These are phyloP conservation scores for Drechslerella coelobrocha DNA, from an alignment of 2,329 filamentous ascomycete species.

Conservation along the genomic window DNA sequence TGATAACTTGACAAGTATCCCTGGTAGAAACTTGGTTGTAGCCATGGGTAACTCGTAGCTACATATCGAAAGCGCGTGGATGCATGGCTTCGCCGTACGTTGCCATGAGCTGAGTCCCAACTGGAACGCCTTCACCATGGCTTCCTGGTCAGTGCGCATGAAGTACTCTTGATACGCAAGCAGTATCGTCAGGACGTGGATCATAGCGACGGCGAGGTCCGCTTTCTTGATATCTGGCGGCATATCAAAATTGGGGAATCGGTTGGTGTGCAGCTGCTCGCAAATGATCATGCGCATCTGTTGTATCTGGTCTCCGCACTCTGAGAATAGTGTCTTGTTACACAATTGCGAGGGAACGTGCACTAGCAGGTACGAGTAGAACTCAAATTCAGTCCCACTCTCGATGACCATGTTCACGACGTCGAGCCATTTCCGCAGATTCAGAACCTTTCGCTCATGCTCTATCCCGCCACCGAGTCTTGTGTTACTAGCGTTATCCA, in stretches of 20 bases:
- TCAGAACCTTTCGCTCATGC: constrained; percentile 62
- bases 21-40: constrained; percentile 82
- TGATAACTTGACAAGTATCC: constrained; percentile 89
- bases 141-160: constrained; percentile 82
- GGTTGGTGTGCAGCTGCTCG: constrained; percentile 78
- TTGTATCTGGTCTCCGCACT: constrained; percentile 75
- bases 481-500: constrained; percentile 41
- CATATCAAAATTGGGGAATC: constrained; percentile 79
- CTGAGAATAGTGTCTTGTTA: constrained; percentile 84
- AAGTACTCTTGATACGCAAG: constrained; percentile 90
- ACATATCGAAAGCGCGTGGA: constrained; percentile 92
- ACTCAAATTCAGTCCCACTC: constrained; percentile 81
- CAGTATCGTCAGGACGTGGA: constrained; percentile 83
- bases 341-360: constrained; percentile 86
- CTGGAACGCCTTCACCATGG: constrained; percentile 85
- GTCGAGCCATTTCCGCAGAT: constrained; percentile 76
- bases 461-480: constrained; percentile 48
- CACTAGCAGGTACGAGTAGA: constrained; percentile 87
- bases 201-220: constrained; percentile 86
- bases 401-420: constrained; percentile 74
- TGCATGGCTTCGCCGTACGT: constrained; percentile 86
- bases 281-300: constrained; percentile 78
- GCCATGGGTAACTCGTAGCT: constrained; percentile 91
- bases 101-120: constrained; percentile 84
- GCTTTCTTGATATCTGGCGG: constrained; percentile 82